A percentile compares a stretch with the other conserved stretches of the same genome.
phyloP scores from a whole-genome alignment of 805 yeast genomes.

The Zygosaccharomyces siamensis region DNA sequence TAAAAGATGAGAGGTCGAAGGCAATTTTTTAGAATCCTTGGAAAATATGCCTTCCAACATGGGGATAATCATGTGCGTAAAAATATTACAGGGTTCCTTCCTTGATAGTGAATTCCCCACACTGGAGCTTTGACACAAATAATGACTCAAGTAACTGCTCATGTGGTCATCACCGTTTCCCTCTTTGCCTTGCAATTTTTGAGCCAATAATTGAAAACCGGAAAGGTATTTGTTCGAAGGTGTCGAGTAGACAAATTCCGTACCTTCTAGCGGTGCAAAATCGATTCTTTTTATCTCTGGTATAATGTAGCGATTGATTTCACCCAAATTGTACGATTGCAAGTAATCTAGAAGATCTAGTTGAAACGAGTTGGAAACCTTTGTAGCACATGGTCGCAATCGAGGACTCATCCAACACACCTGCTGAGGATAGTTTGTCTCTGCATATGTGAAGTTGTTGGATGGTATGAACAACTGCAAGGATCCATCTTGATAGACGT shows the following conservation, averaged over 20 bases:
- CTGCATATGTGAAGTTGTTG: constrained; percentile 51
- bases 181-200: constrained; percentile 9
- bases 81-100: constrained; percentile 17
- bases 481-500: constrained; percentile 43
- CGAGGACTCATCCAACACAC: constrained; percentile 61
- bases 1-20: constrained; percentile 4
- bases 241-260: constrained; percentile 48
- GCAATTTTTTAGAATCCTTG: constrained; percentile 5
- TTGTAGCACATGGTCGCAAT: constrained; percentile 16
- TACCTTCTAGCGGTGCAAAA: constrained; percentile 46
- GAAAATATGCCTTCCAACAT: constrained; percentile 11
- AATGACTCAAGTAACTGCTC: constrained; percentile 13
- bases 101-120: constrained; percentile 23
- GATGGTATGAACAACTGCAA: constrained; percentile 55
- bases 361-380: constrained; percentile 38
- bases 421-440: constrained; percentile 56
- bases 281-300: constrained; percentile 35
- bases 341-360: constrained; percentile 44
- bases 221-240: constrained; percentile 41
- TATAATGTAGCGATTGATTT: constrained; percentile 30
- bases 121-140: constrained; percentile 36
- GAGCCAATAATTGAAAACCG: constrained; percentile 26
- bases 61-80: constrained; percentile 28
- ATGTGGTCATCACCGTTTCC: neutral
- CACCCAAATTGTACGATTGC: constrained; percentile 36